Percentiles rank a stretch among this genome's conserved stretches.
phyloP scores from a whole-genome alignment of 805 yeast species.

The Teunomyces stri region DNA sequence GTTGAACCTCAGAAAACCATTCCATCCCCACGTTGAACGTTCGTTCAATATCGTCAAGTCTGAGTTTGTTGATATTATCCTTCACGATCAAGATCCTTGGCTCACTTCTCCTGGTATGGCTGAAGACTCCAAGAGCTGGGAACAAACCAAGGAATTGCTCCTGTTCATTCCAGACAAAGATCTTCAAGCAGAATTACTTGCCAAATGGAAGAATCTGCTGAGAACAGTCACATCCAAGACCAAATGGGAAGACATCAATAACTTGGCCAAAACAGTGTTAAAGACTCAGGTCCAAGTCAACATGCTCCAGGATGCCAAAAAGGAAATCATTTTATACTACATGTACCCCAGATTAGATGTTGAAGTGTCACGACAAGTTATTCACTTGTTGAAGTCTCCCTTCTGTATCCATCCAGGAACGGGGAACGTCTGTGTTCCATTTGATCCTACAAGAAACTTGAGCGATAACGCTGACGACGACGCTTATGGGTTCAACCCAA shows the following conservation, averaged over 20 bases:
- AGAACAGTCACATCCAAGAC: conserved; percentile 45
- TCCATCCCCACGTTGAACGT: conserved; percentile 83
- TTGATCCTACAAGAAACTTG: conserved; percentile 46
- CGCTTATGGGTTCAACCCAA: conserved; percentile 67
- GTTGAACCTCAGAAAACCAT: conserved; percentile 66
- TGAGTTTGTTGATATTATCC: conserved; percentile 61
- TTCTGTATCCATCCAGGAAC: conserved; percentile 97
- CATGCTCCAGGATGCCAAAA: conserved; percentile 65
- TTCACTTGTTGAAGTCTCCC: conserved; percentile 92
- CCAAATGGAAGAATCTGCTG: conserved; percentile 50
- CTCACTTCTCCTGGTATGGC: conserved; percentile 24
- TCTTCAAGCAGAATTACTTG: conserved; percentile 50
- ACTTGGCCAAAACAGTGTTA: conserved; percentile 44
- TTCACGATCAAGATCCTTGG: conserved; percentile 91
- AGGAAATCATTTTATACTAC: conserved; percentile 75
- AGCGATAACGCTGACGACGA: conserved; percentile 34
- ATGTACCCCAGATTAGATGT: conserved; percentile 91
- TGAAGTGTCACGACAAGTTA: conserved; percentile 85
- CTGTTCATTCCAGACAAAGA: conserved; percentile 62
- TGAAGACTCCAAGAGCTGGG: conserved; percentile 48
- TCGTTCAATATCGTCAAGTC: conserved; percentile 65
- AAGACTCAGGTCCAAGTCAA: conserved; percentile 47
- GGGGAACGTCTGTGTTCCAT: conserved; percentile 93
- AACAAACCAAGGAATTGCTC: conserved; percentile 51
- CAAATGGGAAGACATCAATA: conserved; percentile 80